These are phyloP conservation scores for Coniosporium tulheliwenetii DNA, from an alignment of 2,329 filamentous ascomycete genomes.

Conservation along the genomic window DNA sequence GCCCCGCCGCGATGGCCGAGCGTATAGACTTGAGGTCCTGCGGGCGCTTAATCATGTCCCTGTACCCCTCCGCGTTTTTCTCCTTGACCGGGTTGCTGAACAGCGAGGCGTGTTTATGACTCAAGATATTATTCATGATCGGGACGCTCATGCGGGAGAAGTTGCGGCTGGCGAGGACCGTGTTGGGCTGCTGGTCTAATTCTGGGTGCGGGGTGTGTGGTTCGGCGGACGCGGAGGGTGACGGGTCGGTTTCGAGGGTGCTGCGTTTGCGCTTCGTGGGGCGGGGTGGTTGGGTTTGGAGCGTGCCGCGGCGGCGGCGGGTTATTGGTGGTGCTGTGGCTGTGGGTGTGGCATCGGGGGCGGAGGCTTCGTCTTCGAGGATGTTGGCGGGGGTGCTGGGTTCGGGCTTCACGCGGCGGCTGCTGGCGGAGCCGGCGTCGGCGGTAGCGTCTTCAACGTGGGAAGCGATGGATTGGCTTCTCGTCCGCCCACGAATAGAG, in stretches of 20 bases:
- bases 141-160: conserved; percentile 31
- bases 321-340: background rate
- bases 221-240: conserved; percentile 9
- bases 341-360: conserved; percentile 11
- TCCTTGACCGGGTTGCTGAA: conserved; percentile 33
- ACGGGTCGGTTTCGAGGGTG: conserved; percentile 3
- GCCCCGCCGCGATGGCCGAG: conserved; percentile 29
- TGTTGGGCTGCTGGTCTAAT: conserved; percentile 7
- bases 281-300: conserved; percentile 12
- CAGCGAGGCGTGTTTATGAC: conserved; percentile 35
- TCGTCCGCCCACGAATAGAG: conserved; percentile 26
- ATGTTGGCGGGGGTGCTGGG: conserved; percentile 27
- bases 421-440: conserved; percentile 22
- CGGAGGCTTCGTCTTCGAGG: conserved; percentile 19
- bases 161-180: conserved; percentile 29
- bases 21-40: conserved; percentile 36
- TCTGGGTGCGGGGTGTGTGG: conserved; percentile 2
- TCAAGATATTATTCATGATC: conserved; percentile 34
- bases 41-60: conserved; percentile 34
- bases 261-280: conserved; percentile 25
- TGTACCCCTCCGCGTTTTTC: conserved; percentile 34
- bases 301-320: conserved; percentile 15
- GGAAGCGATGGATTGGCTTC: conserved; percentile 33
- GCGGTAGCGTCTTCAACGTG: conserved; percentile 23
- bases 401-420: conserved; percentile 29